Evolutionary conservation across 129 eudicot genomes (phyloP).

Genomic region (Logfia minima): DNA sequence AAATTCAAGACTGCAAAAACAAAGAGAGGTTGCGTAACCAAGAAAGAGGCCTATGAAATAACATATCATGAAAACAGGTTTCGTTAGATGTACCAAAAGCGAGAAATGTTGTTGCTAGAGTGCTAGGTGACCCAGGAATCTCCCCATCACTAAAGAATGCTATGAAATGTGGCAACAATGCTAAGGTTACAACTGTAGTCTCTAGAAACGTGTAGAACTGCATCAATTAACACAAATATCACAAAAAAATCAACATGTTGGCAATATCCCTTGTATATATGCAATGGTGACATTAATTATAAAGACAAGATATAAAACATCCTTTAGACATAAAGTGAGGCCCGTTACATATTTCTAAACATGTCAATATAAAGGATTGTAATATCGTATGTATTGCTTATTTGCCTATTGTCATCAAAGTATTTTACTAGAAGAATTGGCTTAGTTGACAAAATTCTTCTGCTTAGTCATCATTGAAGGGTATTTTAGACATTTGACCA

Average conservation of each 20-base stretch:
- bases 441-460: background rate
- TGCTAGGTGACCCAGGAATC: constrained; percentile 92
- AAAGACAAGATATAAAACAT: background rate
- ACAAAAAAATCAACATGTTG: constrained; percentile 10
- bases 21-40: constrained; percentile 7
- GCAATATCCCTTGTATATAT: background rate
- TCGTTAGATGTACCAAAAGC: constrained; percentile 71
- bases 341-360: background rate
- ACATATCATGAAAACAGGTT: background rate
- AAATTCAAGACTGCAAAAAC: constrained; percentile 71
- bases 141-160: constrained; percentile 93
- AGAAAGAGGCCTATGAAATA: background rate
- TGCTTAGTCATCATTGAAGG: background rate
- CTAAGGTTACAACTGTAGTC: constrained; percentile 78
- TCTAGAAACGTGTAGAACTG: constrained; percentile 98
- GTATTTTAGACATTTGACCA: constrained; percentile 14
- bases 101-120: constrained; percentile 94
- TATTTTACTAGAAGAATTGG: background rate
- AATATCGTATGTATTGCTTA: too few species aligned
- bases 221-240: constrained; percentile 32
- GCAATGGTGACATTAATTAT: background rate
- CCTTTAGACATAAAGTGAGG: background rate
- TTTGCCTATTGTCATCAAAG: background rate
- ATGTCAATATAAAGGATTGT: background rate
- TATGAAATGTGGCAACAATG: constrained; percentile 80